Percentiles rank a stretch among this genome's conserved stretches.
Conservation (phyloP, 2,329 filamentous ascomycete genomes). For the Tolypocladium ovalisporum region DNA sequence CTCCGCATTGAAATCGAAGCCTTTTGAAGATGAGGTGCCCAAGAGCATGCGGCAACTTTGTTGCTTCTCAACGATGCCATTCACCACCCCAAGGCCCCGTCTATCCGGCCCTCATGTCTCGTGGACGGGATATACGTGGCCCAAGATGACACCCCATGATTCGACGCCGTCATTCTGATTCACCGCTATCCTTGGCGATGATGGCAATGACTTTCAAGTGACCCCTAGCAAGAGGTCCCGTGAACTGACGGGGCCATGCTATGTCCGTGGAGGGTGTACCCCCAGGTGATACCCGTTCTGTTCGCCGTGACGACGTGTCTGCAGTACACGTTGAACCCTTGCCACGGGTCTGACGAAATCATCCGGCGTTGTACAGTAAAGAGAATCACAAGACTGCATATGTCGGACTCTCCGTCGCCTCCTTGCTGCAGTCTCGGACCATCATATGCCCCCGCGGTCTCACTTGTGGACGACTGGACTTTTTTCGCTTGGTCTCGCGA, state of each 20-base stretch:
- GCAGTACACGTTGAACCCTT: neutral
- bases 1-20: no score
- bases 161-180: neutral
- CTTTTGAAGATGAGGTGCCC: no score
- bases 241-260: neutral
- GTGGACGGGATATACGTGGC: neutral
- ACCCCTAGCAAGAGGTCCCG: no score
- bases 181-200: neutral
- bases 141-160: neutral
- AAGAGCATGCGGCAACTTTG: neutral
- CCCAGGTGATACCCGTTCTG: neutral
- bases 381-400: neutral
- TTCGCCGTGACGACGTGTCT: neutral
- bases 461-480: neutral
- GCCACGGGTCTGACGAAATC: neutral
- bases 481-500: neutral
- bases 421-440: neutral
- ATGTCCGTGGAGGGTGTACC: neutral
- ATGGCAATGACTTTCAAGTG: neutral
- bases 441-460: neutral
- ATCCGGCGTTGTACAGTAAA: slow-evolving; percentile 3
- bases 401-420: neutral
- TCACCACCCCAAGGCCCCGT: neutral
- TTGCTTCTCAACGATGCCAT: no score
- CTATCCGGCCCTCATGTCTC: neutral